Base-by-base conservation (phyloP, 345 rosid species). In the Orychophragmus violaceus region DNA sequence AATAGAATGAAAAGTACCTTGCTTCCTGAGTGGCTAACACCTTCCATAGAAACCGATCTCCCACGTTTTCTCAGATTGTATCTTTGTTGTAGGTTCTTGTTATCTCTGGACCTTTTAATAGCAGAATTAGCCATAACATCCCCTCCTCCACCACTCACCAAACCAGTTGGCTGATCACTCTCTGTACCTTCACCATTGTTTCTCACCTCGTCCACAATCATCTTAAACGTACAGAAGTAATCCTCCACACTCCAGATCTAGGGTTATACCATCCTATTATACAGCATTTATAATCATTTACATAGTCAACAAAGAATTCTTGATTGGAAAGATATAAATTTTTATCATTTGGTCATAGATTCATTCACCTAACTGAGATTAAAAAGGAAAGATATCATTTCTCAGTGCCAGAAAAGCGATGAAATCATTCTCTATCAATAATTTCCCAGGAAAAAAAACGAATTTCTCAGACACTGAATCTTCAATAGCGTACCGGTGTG, bases 1-100 rank as follows among this genome's bases (percentile, higher is more conserved):
- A 49, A 33, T 36, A 36, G 14, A 8, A 46, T 11, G 28, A 16
- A 57, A 62, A 25, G 37, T 75, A 89, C 96, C 98, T 79, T 72
- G 30, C 76, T 77, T 52, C 77, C 64, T 8, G 53, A 66, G 55
- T 71, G 77, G 59, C 74, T 61, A 66, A 68, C 80, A 62, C 68
- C 81, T 60, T 72, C 83, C 17, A 25, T 24, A 49, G 81, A 78
- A 66, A 76, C 62, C 13, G 77, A 74, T 41, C 68, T 71, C 16
- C 62, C 71, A 28, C 41, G 75, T 80, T 74, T 88, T 30, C 93
- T 79, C 75, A 97, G 83, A 86, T 88, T 94, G 76, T 86, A 88
- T 11, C 86, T 86, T 53, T 71, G 84, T 53, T 71, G 84, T 10
- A 87, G 21, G 37, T 69, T 72, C 64, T 73, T 83, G 46, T 74